Base-by-base conservation (phyloP, 2,329 filamentous ascomycete genomes). In the Calcarisporium arbuscula region DNA sequence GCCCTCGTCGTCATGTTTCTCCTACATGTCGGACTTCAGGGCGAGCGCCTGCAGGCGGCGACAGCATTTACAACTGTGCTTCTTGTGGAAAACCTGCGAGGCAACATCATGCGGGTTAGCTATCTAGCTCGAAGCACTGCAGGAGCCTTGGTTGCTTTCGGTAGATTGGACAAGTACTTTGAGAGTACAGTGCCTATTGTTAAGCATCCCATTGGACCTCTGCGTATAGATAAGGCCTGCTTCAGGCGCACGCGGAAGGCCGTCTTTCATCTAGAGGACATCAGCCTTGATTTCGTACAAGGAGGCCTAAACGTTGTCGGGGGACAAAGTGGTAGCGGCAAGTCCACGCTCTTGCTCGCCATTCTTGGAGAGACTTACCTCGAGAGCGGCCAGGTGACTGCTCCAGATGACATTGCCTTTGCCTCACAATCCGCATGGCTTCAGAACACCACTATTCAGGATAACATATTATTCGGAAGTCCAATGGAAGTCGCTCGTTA, bases 391-490 rank as follows among this genome's bases (percentile, higher is more conserved):
- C 49, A 52, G 12, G 61, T 75, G 14, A 67, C 65, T 4, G 61
- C 65, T 6, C 70, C 71, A 1, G 56, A 57, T 15, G 72, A 75
- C 36, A 60, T 77, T 19, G 73, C 71, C 0, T 78, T 71, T 50
- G 70, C 72, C 6, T 73, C 73, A 2, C 74, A 77, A 39, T 69
- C 68, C 3, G 57, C 73, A 0, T 77, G 73, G 73, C 55, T 77
- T 5, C 72, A 75, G 45, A 76, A 74, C 35, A 70, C 70, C 20
- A 72, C 69, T 0, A 64, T 77, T 27, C 63, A 63, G 28, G 64
- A 70, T 28, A 77, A 77, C 33, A 68, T 77, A 28, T 47, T 75
- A 3, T 77, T 77, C 41, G 67, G 70, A 12, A 67, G 62, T 22
- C 45, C 58, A 7, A 68, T 72, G 45, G 72, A 77, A 38, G 54